phyloP scores from a whole-genome alignment of 768 basidiomycete species.

The Chalciporus chontae region DNA sequence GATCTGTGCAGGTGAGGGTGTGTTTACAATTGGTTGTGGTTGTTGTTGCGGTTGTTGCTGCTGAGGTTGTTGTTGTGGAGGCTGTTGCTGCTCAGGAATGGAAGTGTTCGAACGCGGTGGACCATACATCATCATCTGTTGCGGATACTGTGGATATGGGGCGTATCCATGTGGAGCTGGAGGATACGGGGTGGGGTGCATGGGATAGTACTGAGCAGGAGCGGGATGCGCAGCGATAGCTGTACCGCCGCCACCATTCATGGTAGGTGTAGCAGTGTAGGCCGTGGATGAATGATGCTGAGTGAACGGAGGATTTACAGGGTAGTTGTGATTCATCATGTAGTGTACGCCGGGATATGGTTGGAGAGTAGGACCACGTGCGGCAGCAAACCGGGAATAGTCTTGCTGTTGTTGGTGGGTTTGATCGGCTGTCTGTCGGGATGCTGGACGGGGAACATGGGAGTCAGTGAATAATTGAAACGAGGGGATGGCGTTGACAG shows the following conservation, averaged over 20 bases:
- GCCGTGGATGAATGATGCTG: slow-evolving; percentile 40
- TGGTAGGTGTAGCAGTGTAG: slow-evolving; percentile 28
- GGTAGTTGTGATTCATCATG: slow-evolving; percentile 72
- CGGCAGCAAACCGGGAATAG: slow-evolving; percentile 32
- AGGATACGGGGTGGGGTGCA: slow-evolving; percentile 52
- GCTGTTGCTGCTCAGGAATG: slow-evolving; percentile 33
- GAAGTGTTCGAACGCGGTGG: slow-evolving; percentile 34
- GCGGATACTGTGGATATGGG: slow-evolving; percentile 53
- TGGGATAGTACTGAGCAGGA: slow-evolving; percentile 51
- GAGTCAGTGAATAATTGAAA: not conserved
- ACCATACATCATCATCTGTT: slow-evolving; percentile 70
- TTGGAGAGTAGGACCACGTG: slow-evolving; percentile 43
- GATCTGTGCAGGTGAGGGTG: slow-evolving; percentile 32
- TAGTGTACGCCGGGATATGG: slow-evolving; percentile 53
- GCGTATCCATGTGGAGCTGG: slow-evolving; percentile 41
- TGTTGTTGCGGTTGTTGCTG: slow-evolving; percentile 14
- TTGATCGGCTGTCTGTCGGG: slow-evolving; percentile 19
- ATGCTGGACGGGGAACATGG: slow-evolving; percentile 11
- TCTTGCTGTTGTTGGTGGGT: slow-evolving; percentile 19
- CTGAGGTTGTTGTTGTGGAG: slow-evolving; percentile 21
- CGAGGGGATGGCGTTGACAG: slow-evolving; percentile 15
- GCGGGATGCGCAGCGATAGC: slow-evolving; percentile 20
- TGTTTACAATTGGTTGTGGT: slow-evolving; percentile 30
- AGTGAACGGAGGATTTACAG: slow-evolving; percentile 51
- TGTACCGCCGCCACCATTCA: slow-evolving; percentile 39